Percentiles rank a stretch among this genome's conserved stretches.
These are phyloP conservation scores for Xylariaceae sp. DNA, from an alignment of 2,329 filamentous ascomycete species.

Conservation along the genomic window DNA sequence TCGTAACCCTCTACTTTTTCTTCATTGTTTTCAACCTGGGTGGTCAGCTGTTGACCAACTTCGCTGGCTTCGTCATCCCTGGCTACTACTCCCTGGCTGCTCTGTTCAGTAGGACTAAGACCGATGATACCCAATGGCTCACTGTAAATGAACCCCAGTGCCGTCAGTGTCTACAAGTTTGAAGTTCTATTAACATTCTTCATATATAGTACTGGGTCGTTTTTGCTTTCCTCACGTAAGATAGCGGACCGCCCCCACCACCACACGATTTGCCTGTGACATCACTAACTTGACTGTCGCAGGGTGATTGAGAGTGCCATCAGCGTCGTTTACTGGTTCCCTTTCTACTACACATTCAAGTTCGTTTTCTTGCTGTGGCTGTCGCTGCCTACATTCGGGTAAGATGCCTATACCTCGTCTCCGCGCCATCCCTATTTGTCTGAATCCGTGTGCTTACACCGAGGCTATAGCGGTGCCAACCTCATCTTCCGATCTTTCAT, in stretches of 20 bases:
- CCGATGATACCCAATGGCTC: constrained; percentile 77
- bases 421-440: constrained; percentile 1
- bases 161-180: constrained; percentile 7
- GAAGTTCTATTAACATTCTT: constrained; percentile 24
- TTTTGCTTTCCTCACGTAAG: constrained; percentile 71
- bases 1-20: constrained; percentile 78
- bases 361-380: constrained; percentile 97
- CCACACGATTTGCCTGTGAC: constrained; percentile 6
- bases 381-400: constrained; percentile 90
- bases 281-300: constrained; percentile 6
- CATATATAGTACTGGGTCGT: constrained; percentile 73
- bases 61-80: constrained; percentile 76
- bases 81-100: constrained; percentile 79
- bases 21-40: constrained; percentile 90
- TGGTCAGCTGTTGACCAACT: constrained; percentile 80
- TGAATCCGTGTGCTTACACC: constrained; percentile 22
- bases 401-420: constrained; percentile 36
- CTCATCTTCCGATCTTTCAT: constrained; percentile 95
- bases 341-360: constrained; percentile 99
- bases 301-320: constrained; percentile 75
- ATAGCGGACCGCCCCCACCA: constrained; percentile 7
- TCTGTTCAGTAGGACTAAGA: constrained; percentile 64
- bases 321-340: constrained; percentile 88
- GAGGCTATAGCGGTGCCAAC: constrained; percentile 71
- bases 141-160: constrained; percentile 48